A percentile compares a stretch with the other conserved stretches of the same genome.
Conservation (phyloP, 768 basidiomycete genomes). For the Hydnomerulius pinastri region DNA sequence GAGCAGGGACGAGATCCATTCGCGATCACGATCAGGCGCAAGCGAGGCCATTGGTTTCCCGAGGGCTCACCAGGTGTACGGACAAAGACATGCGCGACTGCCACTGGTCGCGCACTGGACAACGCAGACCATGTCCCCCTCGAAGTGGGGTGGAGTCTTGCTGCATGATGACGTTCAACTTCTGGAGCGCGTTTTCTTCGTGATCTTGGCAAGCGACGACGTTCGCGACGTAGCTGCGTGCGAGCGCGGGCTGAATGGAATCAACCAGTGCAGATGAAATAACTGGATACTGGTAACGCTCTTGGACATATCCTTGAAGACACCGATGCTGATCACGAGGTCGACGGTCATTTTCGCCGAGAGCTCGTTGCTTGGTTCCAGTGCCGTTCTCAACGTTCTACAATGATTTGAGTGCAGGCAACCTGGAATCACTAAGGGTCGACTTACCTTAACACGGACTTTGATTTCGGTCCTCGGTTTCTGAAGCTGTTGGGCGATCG, state of each 20-base stretch:
- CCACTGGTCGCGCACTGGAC: slow-evolving; percentile 96
- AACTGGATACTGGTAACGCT: slow-evolving; percentile 63
- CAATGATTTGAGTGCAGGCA: not conserved
- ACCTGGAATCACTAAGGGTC: not conserved
- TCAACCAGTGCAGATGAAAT: not conserved
- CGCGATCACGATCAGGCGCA: slow-evolving; percentile 81
- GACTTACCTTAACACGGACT: slow-evolving; percentile 86
- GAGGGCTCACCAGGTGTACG: slow-evolving; percentile 68
- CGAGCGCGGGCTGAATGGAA: not conserved
- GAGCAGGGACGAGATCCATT: slow-evolving; percentile 96
- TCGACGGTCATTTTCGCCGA: slow-evolving; percentile 86
- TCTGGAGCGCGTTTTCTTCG: slow-evolving; percentile 97
- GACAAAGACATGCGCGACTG: slow-evolving; percentile 74
- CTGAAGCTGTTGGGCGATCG: slow-evolving; percentile 96
- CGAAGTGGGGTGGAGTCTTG: slow-evolving; percentile 96
- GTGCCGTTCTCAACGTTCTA: slow-evolving; percentile 95
- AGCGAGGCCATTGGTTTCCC: slow-evolving; percentile 76
- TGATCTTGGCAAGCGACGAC: slow-evolving; percentile 82
- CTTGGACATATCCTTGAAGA: slow-evolving; percentile 95
- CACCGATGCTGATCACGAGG: slow-evolving; percentile 81
- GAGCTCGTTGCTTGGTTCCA: slow-evolving; percentile 88
- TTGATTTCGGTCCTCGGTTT: slow-evolving; percentile 96
- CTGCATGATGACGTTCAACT: slow-evolving; percentile 97
- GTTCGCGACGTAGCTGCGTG: slow-evolving; percentile 67
- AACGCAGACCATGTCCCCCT: slow-evolving; percentile 92